These are phyloP conservation scores for Exophiala dermatitidis DNA, from an alignment of 2,329 filamentous ascomycete genomes.

Conservation along the genomic window DNA sequence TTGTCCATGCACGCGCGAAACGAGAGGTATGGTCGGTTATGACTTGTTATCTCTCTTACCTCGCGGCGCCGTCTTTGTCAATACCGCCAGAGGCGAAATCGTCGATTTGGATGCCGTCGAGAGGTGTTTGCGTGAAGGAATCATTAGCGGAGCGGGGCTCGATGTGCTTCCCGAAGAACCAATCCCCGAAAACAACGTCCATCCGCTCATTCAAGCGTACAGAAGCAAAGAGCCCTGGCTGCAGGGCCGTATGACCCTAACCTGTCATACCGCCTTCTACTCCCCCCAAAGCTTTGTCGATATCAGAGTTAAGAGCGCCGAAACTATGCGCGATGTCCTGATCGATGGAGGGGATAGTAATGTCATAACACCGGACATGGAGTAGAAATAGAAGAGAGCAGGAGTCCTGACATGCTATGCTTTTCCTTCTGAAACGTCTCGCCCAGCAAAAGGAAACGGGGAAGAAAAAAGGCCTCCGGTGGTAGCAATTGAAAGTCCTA, in stretches of 20 bases:
- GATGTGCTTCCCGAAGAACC: slow-evolving; percentile 25
- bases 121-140: slow-evolving; percentile 18
- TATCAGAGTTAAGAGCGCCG: slow-evolving; percentile 21
- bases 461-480: no score
- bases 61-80: slow-evolving; percentile 54
- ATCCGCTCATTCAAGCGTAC: slow-evolving; percentile 25
- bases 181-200: slow-evolving; percentile 20
- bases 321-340: slow-evolving; percentile 25
- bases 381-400: slow-evolving; percentile 5
- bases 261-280: slow-evolving; percentile 26
- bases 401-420: no score
- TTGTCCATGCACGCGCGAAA: slow-evolving; percentile 56
- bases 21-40: slow-evolving; percentile 55
- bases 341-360: slow-evolving; percentile 23
- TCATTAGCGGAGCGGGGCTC: slow-evolving; percentile 22
- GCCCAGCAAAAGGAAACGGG: no score
- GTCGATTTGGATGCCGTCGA: slow-evolving; percentile 53
- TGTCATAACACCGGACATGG: slow-evolving; percentile 25
- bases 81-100: slow-evolving; percentile 61
- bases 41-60: slow-evolving; percentile 51
- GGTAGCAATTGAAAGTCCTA: no score
- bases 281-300: slow-evolving; percentile 25
- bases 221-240: slow-evolving; percentile 22
- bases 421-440: no score
- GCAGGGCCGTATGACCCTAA: slow-evolving; percentile 20